Percentiles rank a stretch among this genome's conserved stretches.
These are phyloP conservation scores for Huntiella decipiens DNA, from an alignment of 2,329 filamentous ascomycete genomes.

Conservation along the genomic window DNA sequence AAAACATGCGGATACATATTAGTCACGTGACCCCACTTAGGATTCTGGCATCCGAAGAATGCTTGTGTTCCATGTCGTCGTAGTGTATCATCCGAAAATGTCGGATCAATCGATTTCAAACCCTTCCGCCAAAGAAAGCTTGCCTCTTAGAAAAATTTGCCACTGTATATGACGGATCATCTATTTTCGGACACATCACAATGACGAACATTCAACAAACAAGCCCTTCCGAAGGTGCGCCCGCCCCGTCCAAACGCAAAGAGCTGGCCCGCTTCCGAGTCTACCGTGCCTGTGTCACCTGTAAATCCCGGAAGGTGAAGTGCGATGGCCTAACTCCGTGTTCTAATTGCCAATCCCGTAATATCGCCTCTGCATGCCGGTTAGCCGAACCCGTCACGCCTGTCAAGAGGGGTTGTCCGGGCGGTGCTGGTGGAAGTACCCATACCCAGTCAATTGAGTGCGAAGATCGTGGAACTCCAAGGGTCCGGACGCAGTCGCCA, in stretches of 20 bases:
- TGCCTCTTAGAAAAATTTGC: too few relatives aligned
- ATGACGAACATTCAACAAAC: too few relatives aligned
- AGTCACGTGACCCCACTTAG: too few relatives aligned
- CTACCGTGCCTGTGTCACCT: conserved; percentile 34
- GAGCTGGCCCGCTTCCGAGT: conserved; percentile 24
- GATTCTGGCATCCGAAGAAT: too few relatives aligned
- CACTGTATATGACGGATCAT: too few relatives aligned
- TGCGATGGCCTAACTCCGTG: conserved; percentile 36
- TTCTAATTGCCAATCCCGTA: conserved; percentile 28
- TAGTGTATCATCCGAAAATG: too few relatives aligned
- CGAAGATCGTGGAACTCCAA: not conserved
- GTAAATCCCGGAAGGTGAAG: conserved; percentile 36
- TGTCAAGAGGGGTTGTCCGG: conserved; percentile 2
- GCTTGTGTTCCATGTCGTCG: too few relatives aligned
- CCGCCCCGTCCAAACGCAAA: not conserved
- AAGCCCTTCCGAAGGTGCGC: not conserved
- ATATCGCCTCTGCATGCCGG: conserved; percentile 22
- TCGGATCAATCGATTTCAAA: too few relatives aligned
- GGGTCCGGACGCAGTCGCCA: conserved; percentile 16
- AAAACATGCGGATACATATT: too few relatives aligned
- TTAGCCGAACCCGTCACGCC: conserved; percentile 25
- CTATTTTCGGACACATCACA: too few relatives aligned
- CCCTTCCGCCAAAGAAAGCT: too few relatives aligned
- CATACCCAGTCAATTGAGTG: not conserved
- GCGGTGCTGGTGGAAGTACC: not conserved